Percentiles rank a stretch among this genome's conserved stretches.
Evolutionary conservation across 768 basidiomycete genomes (phyloP).

Genomic region (Pleurotus cornucopiae): DNA sequence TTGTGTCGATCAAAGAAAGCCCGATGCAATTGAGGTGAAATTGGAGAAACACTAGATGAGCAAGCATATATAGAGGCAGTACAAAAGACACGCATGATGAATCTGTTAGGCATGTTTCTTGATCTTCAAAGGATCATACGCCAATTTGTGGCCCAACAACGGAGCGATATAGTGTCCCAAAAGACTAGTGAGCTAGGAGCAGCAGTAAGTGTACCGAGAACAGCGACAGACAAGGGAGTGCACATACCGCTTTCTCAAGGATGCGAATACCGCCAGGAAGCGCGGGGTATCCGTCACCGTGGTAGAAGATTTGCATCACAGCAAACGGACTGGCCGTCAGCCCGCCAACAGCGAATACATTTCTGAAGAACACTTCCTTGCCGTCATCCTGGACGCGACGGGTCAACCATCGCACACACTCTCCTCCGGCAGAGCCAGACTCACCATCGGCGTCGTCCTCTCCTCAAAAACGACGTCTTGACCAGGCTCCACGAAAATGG

Average conservation of each 20-base stretch:
- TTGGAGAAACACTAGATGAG: no score
- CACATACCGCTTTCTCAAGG: conserved; percentile 1
- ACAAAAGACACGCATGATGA: no score
- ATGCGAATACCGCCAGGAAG: conserved; percentile 3
- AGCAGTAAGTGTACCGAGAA: neutral
- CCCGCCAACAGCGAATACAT: neutral
- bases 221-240: neutral
- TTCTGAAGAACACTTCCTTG: conserved; percentile 4
- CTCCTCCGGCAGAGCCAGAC: neutral
- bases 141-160: neutral
- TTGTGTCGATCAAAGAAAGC: no score
- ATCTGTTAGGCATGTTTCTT: neutral
- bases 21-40: no score
- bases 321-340: conserved; percentile 1
- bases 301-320: conserved; percentile 7
- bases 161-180: conserved; percentile 5
- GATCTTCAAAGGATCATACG: neutral
- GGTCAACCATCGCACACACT: neutral
- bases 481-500: neutral
- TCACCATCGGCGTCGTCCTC: conserved; percentile 3
- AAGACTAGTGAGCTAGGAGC: neutral
- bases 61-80: no score
- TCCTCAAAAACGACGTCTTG: conserved; percentile 1
- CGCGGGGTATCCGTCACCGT: neutral
- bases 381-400: conserved; percentile 2